phyloP scores from a whole-genome alignment of 768 basidiomycete genomes.

The Lentinus brumalis region DNA sequence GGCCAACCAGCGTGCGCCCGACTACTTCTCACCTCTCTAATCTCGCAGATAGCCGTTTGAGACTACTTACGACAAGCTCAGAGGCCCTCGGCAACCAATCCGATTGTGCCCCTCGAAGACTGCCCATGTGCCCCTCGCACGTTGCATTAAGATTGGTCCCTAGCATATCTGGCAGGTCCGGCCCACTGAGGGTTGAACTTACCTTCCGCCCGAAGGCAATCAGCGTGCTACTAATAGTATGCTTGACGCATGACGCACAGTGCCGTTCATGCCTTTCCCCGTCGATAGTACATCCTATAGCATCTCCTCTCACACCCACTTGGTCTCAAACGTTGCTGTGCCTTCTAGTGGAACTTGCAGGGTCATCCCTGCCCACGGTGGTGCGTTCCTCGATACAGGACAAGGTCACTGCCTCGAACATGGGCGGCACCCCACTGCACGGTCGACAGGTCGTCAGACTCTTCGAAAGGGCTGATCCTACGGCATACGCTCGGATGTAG shows the following conservation, averaged over 20 bases:
- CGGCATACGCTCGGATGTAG: neutral
- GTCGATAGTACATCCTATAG: too few species aligned
- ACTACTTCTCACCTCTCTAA: neutral
- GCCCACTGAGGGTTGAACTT: neutral
- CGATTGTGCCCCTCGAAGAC: neutral
- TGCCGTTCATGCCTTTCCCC: too few species aligned
- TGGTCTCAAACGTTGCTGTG: too few species aligned
- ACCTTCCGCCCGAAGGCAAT: neutral
- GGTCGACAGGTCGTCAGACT: neutral
- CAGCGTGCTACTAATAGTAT: too few species aligned
- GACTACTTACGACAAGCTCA: neutral
- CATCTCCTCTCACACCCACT: too few species aligned
- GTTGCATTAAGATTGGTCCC: too few species aligned
- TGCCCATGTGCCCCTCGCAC: too few species aligned
- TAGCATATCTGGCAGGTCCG: too few species aligned
- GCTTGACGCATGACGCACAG: too few species aligned
- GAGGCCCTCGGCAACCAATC: neutral
- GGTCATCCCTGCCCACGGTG: too few species aligned
- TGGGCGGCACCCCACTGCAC: neutral
- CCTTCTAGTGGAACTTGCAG: too few species aligned
- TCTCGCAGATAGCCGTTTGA: neutral
- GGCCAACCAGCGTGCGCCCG: neutral
- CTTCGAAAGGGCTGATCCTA: neutral
- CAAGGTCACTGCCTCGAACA: neutral
- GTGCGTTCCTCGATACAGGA: too few species aligned